Conservation (phyloP, 352 stramenopile genomes). For the Globisporangium apiculatum region DNA sequence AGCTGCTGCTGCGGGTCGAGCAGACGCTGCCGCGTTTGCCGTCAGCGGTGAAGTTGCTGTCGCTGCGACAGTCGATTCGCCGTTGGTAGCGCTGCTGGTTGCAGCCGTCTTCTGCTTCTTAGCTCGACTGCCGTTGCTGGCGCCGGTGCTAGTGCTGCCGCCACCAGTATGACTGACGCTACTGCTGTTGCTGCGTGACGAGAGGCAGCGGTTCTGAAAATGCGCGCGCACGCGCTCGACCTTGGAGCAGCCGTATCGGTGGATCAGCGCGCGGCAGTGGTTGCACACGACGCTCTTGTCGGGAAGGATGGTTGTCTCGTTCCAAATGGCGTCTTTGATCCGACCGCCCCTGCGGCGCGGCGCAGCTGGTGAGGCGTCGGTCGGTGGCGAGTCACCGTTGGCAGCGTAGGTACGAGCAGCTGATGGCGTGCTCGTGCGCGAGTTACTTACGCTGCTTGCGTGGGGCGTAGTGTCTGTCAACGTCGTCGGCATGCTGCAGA, state of each 20-base stretch:
- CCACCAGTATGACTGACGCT: constrained; percentile 7
- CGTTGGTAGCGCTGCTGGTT: neutral
- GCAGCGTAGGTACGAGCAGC: too few species aligned
- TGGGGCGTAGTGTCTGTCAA: too few species aligned
- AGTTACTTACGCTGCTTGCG: too few species aligned
- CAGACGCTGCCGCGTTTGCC: neutral
- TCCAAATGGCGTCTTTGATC: constrained; percentile 46
- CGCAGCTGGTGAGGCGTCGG: too few species aligned
- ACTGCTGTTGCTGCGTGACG: neutral
- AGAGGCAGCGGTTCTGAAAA: constrained; percentile 54
- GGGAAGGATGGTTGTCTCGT: constrained; percentile 40
- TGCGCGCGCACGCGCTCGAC: constrained; percentile 66
- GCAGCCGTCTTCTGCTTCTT: constrained; percentile 1
- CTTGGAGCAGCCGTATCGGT: constrained; percentile 60
- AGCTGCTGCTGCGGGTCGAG: neutral
- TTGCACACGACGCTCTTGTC: constrained; percentile 69
- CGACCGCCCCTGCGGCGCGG: constrained; percentile 41
- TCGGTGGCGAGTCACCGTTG: too few species aligned
- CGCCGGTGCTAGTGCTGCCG: constrained; percentile 8
- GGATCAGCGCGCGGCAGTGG: constrained; percentile 53
- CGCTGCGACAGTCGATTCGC: neutral
- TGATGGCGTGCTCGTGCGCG: too few species aligned
- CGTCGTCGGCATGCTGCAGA: too few species aligned
- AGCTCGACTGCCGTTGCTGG: neutral
- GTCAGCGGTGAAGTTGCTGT: neutral